Evolutionary conservation across 1,284 basidiomycete genomes (phyloP), one percentile per base, ranked within the genome.

Genomic region (Ustilago shanxiensis): DNA sequence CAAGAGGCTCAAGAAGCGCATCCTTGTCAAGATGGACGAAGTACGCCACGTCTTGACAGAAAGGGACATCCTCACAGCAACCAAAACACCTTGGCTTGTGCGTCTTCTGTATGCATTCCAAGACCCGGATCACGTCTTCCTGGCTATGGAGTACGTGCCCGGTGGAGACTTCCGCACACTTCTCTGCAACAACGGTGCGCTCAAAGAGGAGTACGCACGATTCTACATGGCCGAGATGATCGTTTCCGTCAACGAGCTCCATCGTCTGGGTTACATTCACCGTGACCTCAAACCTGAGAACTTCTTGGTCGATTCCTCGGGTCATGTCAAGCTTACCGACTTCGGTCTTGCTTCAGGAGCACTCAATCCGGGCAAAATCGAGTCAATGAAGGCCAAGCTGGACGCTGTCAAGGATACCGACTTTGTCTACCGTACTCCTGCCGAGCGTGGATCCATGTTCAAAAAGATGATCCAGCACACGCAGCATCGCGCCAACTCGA

Each of bases 251-350:
- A 85, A 86, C 65, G 84, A 80, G 57, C 77, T 82, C 33, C 80
- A 81, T 71, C 77, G 70, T 35, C 82, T 85, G 1, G 83, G 84
- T 35, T 85, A 86, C 72, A 84, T 85, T 37, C 96, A 99, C 88
- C 93, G 96, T 69, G 96, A 99, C 88, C 88, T 98, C 64, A 99
- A 98, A 87, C 96, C 96, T 1, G 96, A 98, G 93, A 99, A 99
- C 87, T 99, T 99, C 89, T 89, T 99, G 54, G 93, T 99, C 45
- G 97, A 99, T 85, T 90, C 93, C 10, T 91, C 92, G 10, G 97
- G 97, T 1, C 97, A 99, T 86, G 96, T 99, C 86, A 99, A 99
- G 87, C 89, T 99, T 52, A 99, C 97, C 8, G 97, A 99, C 87
- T 99, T 99, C 86, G 97, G 97, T 53, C 89, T 99, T 14, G 97